Percentiles rank a stretch among this genome's conserved stretches.
Conservation (phyloP, 345 rosid species). For the Melaleuca quinquenervia region DNA sequence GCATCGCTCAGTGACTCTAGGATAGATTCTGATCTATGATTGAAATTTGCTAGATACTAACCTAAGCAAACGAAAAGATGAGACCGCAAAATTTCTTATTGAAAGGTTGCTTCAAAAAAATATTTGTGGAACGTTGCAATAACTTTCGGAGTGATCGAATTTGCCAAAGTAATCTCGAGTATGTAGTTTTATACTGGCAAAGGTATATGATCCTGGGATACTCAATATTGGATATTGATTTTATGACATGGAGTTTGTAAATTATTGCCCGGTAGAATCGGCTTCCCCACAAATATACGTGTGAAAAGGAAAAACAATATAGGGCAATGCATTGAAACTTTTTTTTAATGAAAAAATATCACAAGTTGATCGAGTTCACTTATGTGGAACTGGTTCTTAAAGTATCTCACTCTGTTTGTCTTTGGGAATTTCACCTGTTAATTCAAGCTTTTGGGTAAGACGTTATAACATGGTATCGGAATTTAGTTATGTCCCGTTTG, state of each 20-base stretch:
- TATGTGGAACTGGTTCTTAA: background rate
- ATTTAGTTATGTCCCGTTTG: background rate
- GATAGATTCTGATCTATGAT: background rate
- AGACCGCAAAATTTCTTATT: background rate
- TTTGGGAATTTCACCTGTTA: no score
- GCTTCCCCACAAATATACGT: background rate
- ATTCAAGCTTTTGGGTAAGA: background rate
- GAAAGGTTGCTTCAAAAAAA: background rate
- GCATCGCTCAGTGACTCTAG: background rate
- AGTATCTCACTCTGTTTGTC: background rate
- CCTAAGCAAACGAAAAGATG: background rate
- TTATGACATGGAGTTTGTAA: background rate
- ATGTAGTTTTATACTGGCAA: background rate
- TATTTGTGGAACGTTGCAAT: background rate
- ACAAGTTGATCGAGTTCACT: background rate
- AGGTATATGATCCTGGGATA: background rate
- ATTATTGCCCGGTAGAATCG: background rate
- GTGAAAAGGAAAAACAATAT: background rate
- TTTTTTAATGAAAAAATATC: background rate
- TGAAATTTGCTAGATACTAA: background rate
- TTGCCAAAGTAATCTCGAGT: background rate
- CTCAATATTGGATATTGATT: background rate
- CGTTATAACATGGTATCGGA: background rate
- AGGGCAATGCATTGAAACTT: background rate
- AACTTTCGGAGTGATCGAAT: background rate